Percentiles rank a stretch among this genome's conserved stretches.
These are phyloP conservation scores for Cystofilobasidium capitatum DNA, from an alignment of 768 basidiomycete genomes.

Conservation along the genomic window DNA sequence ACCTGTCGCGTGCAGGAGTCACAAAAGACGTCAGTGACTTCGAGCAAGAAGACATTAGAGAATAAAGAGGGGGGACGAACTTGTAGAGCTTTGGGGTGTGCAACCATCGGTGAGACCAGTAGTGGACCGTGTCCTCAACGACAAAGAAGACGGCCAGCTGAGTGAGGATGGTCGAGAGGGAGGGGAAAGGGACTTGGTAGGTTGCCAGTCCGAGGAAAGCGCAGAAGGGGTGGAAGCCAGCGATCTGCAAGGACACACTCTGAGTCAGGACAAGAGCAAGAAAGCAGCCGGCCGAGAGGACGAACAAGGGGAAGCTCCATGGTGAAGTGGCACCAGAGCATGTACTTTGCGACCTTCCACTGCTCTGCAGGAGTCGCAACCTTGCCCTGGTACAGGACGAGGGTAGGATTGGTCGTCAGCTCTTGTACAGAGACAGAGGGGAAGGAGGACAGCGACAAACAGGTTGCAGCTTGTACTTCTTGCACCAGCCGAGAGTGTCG, in stretches of 20 bases:
- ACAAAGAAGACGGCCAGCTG: slow-evolving; percentile 17
- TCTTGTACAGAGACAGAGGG: neutral
- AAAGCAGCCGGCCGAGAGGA: neutral
- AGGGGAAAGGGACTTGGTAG: slow-evolving; percentile 21
- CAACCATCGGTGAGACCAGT: slow-evolving; percentile 14
- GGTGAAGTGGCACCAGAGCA: slow-evolving; percentile 19
- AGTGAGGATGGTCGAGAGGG: neutral
- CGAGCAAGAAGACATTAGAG: neutral
- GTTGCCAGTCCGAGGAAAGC: slow-evolving; percentile 17
- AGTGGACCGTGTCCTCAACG: slow-evolving; percentile 24
- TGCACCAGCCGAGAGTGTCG: neutral
- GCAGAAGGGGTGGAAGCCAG: slow-evolving; percentile 13
- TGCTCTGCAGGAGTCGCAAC: slow-evolving; percentile 13
- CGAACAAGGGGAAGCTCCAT: slow-evolving; percentile 6
- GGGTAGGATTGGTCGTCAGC: neutral
- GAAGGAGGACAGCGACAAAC: neutral
- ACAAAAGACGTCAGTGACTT: no score
- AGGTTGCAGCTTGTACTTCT: slow-evolving; percentile 18
- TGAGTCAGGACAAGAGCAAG: neutral
- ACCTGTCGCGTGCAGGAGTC: neutral
- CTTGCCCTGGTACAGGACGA: neutral
- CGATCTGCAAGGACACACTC: neutral
- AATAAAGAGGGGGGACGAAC: neutral
- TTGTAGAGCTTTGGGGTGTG: slow-evolving; percentile 21
- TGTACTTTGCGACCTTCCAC: slow-evolving; percentile 16